Evolutionary conservation across 2,329 filamentous ascomycete species (phyloP).

Genomic region (Cordyceps farinosa): DNA sequence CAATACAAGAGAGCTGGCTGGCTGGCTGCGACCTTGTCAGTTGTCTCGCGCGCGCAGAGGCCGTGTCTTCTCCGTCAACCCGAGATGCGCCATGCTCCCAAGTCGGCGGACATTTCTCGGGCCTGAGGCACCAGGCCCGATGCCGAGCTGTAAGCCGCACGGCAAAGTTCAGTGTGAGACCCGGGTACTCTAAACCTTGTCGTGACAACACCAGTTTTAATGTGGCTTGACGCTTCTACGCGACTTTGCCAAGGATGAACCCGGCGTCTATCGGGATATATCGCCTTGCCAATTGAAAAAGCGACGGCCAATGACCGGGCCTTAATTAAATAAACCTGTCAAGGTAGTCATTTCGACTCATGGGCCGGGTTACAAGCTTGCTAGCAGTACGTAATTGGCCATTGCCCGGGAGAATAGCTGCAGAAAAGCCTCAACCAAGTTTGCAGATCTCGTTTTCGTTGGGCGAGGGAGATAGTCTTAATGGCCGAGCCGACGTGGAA

Average conservation of each 20-base stretch:
- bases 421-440: too few relatives aligned
- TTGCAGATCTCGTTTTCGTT: too few relatives aligned
- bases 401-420: too few relatives aligned
- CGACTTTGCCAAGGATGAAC: not conserved
- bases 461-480: not conserved
- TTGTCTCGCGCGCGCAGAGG: not conserved
- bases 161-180: not conserved
- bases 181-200: not conserved
- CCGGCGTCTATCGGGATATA: not conserved
- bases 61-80: slow-evolving; percentile 1
- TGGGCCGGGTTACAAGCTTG: not conserved
- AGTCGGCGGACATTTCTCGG: not conserved
- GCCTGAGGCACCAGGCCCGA: not conserved
- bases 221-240: slow-evolving; percentile 2
- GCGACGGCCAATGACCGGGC: not conserved
- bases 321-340: not conserved
- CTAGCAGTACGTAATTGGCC: not conserved
- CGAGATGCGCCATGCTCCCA: not conserved
- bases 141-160: not conserved
- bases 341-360: not conserved
- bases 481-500: not conserved
- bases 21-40: not conserved
- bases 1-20: too few relatives aligned
- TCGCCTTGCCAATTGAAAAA: not conserved
- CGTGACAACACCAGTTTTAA: not conserved